Evolutionary conservation across 1,284 basidiomycete species (phyloP), one percentile per base, ranked within the genome.

Genomic region (Austroboletus niveus): DNA sequence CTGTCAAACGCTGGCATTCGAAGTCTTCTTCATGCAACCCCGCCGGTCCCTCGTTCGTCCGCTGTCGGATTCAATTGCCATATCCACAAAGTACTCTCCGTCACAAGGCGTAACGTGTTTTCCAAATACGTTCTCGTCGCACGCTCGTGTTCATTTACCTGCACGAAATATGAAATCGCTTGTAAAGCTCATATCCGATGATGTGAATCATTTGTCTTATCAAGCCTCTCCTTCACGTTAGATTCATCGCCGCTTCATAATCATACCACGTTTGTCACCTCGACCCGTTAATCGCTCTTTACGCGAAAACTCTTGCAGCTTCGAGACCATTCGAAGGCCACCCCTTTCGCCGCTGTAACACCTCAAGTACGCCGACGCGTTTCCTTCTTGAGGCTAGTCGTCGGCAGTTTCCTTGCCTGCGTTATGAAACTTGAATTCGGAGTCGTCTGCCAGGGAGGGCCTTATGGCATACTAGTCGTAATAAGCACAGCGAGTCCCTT

Each of bases 341-440:
- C 35, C 14, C 32, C 38, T 44, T 30, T 61, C 61, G 29, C 47
- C 8, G 29, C 45, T 47, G 12, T 15, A 29, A 60, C 60, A 42
- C 55, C n/a, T n/a, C 20, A 42, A 45, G 29, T 6, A 41, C 8
- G 11, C 30, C 30, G 22, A 17, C n/a, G 40, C 38, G 29, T 24
- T 15, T 4, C 32, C 22, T 42, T 60, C 47, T 49, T 47, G 43
- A 35, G 31, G 22, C 34, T 43, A 40, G 27, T 2, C 12, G 39
- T 38, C 8, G 17, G 22, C 39, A 9, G n/a, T 45, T 44, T 24
- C 45, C 45, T 48, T 8, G 22, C 17, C 7, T 17, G 15, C 20
- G 38, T 20, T 39, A 7, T 4, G 17, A 8, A 5, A 5, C 7
- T 39, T 8, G 20, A 39, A 6, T n/a, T 7, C 35, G 9, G 14